Base-by-base conservation (phyloP, 1,139 yeast genomes). In the Lodderomyces pseudojiufengensis region DNA sequence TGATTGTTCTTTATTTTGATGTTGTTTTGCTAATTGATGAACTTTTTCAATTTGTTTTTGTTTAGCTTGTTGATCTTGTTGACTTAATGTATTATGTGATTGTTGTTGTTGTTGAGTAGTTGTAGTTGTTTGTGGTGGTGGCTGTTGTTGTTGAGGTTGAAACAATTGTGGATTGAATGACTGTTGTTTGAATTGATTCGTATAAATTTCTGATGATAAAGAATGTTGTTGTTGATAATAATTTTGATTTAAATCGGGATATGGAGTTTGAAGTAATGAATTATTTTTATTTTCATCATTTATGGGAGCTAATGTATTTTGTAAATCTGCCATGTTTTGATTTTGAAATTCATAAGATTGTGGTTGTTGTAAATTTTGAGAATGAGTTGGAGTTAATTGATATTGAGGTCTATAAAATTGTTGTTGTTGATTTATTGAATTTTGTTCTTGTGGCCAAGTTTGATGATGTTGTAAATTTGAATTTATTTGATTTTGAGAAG, bases 71-170 rank as follows among this genome's bases (percentile, higher is more conserved):
- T 27, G 29, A 28, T 31, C 29, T 26, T 23, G 35, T 22, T 35
- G 34, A 18, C 7, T 18, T 18, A 18, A 18, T 18, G 20, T 7
- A 18, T 18, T 5, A 5, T 18, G 20, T 18, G 5, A 7, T 18
- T 18, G 20, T 18, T 22, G 24, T 29, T 23, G 25, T 24, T 32
- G 20, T 18, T 18, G 20, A 18, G 36, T 21, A 26, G 27, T 8
- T 27, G 35, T 16, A 26, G 31, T 24, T 35, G 37, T 31, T 14
- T 29, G 31, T 34, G 32, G 32, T 10, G 22, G 9, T 21, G 35
- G 16, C 13, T 15, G 36, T 22, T 30, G 29, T 5, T 27, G 35
- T 20, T 33, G 31, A n/a, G n/a, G n/a, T n/a, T n/a, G n/a, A n/a
- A n/a, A n/a, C 23, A 32, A 33, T 33, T 14, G 32, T 34, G 31